Percentiles rank a stretch among this genome's conserved stretches.
Evolutionary conservation across 2,329 filamentous ascomycete genomes (phyloP).

Genomic region (Neopestalotiopsis rosae): DNA sequence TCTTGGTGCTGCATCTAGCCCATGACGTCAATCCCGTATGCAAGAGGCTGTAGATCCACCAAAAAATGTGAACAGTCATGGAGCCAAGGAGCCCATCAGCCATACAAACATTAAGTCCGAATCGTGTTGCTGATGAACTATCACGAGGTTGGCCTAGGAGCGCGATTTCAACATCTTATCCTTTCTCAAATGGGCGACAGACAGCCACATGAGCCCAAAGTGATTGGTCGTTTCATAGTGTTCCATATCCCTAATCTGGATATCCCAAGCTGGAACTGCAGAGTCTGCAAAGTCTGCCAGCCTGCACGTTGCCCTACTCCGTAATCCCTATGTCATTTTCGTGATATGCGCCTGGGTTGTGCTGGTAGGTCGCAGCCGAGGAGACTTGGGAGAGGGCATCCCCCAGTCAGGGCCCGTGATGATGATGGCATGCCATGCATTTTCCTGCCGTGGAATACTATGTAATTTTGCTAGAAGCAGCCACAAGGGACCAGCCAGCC

Average conservation of each 20-base stretch:
- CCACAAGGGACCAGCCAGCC: neutral
- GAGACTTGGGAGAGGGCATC: neutral
- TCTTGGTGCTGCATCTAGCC: neutral
- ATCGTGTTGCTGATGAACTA: neutral
- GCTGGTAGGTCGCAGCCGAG: neutral
- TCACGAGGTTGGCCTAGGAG: neutral
- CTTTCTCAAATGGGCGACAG: slow-evolving; percentile 9
- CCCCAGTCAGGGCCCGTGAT: slow-evolving; percentile 2
- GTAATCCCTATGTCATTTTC: slow-evolving; percentile 17
- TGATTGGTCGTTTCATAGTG: neutral
- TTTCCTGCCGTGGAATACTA: neutral
- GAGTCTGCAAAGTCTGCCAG: no score
- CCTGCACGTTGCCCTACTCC: neutral
- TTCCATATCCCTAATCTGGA: slow-evolving; percentile 6
- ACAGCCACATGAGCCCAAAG: neutral
- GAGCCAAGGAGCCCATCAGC: no score
- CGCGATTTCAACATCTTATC: neutral
- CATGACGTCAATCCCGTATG: slow-evolving; percentile 15
- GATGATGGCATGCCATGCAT: neutral
- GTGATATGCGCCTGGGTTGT: neutral
- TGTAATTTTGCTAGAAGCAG: slow-evolving; percentile 5
- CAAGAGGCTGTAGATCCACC: slow-evolving; percentile 3
- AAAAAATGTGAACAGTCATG: neutral
- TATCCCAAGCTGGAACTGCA: neutral
- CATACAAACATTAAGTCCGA: neutral